phyloP scores from a whole-genome alignment of 2,329 filamentous ascomycete species.

The Aspergillus awamori region DNA sequence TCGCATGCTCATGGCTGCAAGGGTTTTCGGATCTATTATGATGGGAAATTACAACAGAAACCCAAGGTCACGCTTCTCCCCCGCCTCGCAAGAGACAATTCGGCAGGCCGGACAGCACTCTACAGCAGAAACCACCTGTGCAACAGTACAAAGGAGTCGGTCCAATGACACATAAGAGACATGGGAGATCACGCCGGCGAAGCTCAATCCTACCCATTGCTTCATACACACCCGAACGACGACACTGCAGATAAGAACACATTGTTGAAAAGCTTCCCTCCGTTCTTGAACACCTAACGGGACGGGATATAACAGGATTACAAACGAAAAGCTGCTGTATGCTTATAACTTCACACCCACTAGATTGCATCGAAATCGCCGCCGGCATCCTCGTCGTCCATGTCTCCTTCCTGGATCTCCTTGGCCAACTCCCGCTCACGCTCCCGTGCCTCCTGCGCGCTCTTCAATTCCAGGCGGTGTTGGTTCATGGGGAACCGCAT shows the following conservation, averaged over 20 bases:
- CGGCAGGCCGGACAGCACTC: constrained; percentile 16
- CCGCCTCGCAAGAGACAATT: background rate
- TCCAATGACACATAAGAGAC: constrained; percentile 31
- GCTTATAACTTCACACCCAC: constrained; percentile 32
- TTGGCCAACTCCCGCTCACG: constrained; percentile 95
- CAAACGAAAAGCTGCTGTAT: constrained; percentile 24
- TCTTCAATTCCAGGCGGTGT: constrained; percentile 94
- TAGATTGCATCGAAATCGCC: constrained; percentile 97
- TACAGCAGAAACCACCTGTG: constrained; percentile 16
- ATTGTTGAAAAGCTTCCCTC: constrained; percentile 27
- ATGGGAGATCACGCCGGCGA: constrained; percentile 30
- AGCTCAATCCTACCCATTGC: constrained; percentile 30
- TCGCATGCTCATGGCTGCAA: background rate
- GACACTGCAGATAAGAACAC: constrained; percentile 34
- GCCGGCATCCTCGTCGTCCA: constrained; percentile 94
- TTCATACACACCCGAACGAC: constrained; percentile 32
- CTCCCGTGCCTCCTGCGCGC: constrained; percentile 96
- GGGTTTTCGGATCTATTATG: background rate
- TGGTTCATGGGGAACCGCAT: constrained; percentile 99
- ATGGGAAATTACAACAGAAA: background rate
- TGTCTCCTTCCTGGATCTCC: constrained; percentile 96
- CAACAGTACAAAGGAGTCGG: constrained; percentile 21
- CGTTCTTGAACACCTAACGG: constrained; percentile 6
- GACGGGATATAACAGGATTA: constrained; percentile 19
- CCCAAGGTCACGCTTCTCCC: background rate